Conservation (phyloP, 2,329 filamentous ascomycete species). For the Penicillium sp. region DNA sequence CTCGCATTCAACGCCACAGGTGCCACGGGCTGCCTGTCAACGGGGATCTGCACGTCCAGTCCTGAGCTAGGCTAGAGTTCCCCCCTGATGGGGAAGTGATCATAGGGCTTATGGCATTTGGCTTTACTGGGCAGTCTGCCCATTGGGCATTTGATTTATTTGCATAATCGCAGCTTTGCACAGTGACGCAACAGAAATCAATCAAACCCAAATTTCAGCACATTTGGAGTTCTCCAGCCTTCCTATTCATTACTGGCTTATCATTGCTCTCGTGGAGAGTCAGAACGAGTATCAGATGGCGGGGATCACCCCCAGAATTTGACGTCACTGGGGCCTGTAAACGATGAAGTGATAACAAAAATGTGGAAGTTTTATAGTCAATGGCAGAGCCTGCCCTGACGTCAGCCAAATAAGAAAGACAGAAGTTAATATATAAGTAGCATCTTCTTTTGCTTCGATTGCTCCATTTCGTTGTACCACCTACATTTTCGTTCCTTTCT, state of each 20-base stretch:
- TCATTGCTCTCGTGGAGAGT: neutral
- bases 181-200: neutral
- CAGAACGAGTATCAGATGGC: neutral
- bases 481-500: no score
- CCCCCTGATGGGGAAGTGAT: neutral
- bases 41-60: slow-evolving; percentile 2
- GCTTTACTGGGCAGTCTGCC: neutral
- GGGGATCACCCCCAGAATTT: neutral
- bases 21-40: neutral
- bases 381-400: neutral
- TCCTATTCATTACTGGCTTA: neutral
- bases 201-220: neutral
- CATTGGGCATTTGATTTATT: slow-evolving; percentile 9
- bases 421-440: neutral
- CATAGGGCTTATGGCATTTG: neutral
- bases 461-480: neutral
- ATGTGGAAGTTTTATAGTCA: neutral
- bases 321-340: neutral
- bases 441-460: neutral
- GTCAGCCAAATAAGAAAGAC: neutral
- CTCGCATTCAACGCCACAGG: neutral
- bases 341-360: neutral
- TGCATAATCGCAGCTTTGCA: neutral
- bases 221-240: neutral
- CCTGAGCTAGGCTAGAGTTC: neutral